A percentile compares a stretch with the other conserved stretches of the same genome.
Conservation (phyloP, 2,329 filamentous ascomycete genomes). For the Fusarium pseudograminearum region DNA sequence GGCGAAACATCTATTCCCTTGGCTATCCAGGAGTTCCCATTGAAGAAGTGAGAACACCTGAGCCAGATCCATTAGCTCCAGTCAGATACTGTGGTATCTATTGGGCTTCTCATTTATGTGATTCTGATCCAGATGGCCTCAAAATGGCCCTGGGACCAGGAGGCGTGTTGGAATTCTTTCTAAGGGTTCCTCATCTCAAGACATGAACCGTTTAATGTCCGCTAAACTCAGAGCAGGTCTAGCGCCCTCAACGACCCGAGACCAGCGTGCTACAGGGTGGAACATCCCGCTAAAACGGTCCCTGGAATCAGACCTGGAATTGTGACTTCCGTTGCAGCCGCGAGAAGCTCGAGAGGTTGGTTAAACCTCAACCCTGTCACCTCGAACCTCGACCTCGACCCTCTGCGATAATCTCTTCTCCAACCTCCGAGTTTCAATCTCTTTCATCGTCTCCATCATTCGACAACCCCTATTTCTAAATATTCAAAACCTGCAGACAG, state of each 20-base stretch:
- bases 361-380: slow-evolving; percentile 22
- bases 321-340: slow-evolving; percentile 32
- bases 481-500: not conserved
- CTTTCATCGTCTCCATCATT: not conserved
- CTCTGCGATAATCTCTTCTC: slow-evolving; percentile 7
- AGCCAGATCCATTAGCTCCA: no score
- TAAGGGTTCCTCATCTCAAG: slow-evolving; percentile 11
- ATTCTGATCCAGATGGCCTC: not conserved
- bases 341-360: slow-evolving; percentile 19
- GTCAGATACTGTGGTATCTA: not conserved
- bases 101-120: not conserved
- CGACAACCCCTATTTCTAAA: not conserved
- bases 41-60: no score
- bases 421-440: slow-evolving; percentile 7
- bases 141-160: not conserved
- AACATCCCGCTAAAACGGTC: slow-evolving; percentile 29
- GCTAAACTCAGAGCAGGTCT: slow-evolving; percentile 28
- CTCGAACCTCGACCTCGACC: slow-evolving; percentile 2
- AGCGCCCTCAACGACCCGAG: slow-evolving; percentile 27
- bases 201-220: slow-evolving; percentile 20
- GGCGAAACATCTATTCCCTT: no score
- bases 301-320: slow-evolving; percentile 21
- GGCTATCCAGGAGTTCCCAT: no score
- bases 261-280: slow-evolving; percentile 28
- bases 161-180: not conserved